These are phyloP conservation scores for Solanum lycopersicoides DNA, from an alignment of 257 asterid species.

Conservation along the genomic window DNA sequence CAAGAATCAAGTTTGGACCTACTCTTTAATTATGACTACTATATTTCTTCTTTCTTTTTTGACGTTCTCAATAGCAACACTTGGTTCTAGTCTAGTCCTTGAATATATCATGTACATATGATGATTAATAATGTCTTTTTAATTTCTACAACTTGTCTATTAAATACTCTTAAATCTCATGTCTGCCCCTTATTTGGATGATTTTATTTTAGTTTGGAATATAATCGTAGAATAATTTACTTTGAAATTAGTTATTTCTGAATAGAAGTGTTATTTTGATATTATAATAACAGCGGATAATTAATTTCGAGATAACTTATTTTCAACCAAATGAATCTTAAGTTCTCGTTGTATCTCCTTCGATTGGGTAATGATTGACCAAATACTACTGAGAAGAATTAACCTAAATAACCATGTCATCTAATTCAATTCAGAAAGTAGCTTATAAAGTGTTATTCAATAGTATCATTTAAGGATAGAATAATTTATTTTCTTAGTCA, in stretches of 20 bases:
- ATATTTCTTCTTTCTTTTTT: neutral
- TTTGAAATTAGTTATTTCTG: neutral
- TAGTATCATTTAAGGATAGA: neutral
- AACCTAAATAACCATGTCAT: fast-evolving
- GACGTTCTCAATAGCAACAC: neutral
- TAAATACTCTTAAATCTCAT: neutral
- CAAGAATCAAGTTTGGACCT: neutral
- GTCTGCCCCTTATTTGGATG: neutral
- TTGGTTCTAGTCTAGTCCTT: neutral
- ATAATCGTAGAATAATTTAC: no score
- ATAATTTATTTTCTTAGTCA: neutral
- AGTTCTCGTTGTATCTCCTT: neutral
- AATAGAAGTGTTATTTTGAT: no score
- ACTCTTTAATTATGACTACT: neutral
- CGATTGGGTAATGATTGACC: neutral
- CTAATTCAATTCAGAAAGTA: neutral
- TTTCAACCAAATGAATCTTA: fast-evolving
- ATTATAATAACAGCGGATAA: no score
- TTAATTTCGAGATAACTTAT: fast-evolving
- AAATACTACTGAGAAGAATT: fast-evolving
- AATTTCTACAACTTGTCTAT: neutral
- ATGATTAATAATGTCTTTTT: neutral
- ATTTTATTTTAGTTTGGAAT: neutral
- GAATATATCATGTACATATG: neutral
- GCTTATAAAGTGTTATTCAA: neutral